A percentile compares a stretch with the other conserved stretches of the same genome.
These are phyloP conservation scores for Selenicereus undatus DNA, from an alignment of 148 eudicot species.

Conservation along the genomic window DNA sequence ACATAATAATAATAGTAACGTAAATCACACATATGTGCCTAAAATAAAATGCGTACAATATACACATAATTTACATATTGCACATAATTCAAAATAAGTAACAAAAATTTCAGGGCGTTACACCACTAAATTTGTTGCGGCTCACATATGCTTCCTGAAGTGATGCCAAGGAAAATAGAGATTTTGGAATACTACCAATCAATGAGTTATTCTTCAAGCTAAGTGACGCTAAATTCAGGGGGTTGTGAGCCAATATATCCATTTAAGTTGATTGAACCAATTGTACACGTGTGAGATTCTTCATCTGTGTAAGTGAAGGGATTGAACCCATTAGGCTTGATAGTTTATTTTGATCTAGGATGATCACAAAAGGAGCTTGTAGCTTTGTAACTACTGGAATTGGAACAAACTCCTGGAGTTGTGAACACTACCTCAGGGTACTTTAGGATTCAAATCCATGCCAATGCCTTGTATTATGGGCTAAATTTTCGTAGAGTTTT, in stretches of 20 bases:
- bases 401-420: constrained; percentile 12
- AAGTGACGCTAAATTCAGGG: background rate
- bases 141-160: constrained; percentile 14
- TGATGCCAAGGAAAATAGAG: constrained; percentile 24
- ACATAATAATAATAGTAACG: too few relatives aligned
- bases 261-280: background rate
- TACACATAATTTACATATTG: too few relatives aligned
- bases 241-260: background rate
- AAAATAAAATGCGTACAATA: too few relatives aligned
- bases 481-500: too few relatives aligned
- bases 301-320: background rate
- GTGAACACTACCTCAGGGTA: background rate
- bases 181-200: constrained; percentile 41
- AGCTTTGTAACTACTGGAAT: background rate
- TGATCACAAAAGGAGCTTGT: constrained; percentile 21
- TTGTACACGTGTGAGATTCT: background rate
- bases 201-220: constrained; percentile 28
- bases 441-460: constrained; percentile 4
- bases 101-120: too few relatives aligned
- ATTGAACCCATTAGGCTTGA: background rate
- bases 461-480: background rate
- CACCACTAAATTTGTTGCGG: constrained; percentile 36
- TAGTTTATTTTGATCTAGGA: constrained; percentile 25
- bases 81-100: too few relatives aligned
- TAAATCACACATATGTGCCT: too few relatives aligned